Evolutionary conservation across 768 basidiomycete genomes (phyloP), one percentile per base, ranked within the genome.

Genomic region (Kwoniella bestiolae): DNA sequence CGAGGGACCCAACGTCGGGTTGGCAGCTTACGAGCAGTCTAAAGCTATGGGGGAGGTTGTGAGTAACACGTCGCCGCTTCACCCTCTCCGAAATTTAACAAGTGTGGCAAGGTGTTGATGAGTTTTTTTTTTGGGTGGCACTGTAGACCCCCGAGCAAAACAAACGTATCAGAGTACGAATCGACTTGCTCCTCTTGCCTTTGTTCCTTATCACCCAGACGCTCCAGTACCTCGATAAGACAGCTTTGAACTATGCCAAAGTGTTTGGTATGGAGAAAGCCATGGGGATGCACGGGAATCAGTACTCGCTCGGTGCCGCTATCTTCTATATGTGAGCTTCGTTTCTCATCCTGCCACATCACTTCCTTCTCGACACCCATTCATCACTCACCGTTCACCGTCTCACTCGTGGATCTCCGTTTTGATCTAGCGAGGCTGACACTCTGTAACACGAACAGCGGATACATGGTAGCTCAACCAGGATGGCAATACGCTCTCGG

Each of bases 251-350:
- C 69, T 80, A 80, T 44, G 77, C 75, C 49, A 78, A 76, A 46
- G 75, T 80, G 26, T 80, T 80, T 49, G 79, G 79, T 45, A 77
- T 78, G 75, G 75, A 78, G 49, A 80, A 73, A 60, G 74, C 74
- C 2, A 74, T 80, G 72, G 55, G 59, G 26, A 69, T 80, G 66
- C 60, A 56, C 7, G 79, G 79, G 2, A 70, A 75, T 38, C 72
- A 80, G 46, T 77, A 70, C 68, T 68, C 65, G 8, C 63, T 74
- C 28, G 73, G 68, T 21, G 73, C 71, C 14, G 63, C 66, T 45
- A 71, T 72, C 53, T 72, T 75, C 67, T 69, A 72, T 63, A 70
- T 72, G 65, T 71, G 35, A 31, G 56, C 51, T 0, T 16, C 21
- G 21, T 29, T 21, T 31, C 44, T 45, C 14, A 9, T 28, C 28